Evolutionary conservation across 2,329 filamentous ascomycete genomes (phyloP).

Genomic region (Arthrobotrys entomopaga): DNA sequence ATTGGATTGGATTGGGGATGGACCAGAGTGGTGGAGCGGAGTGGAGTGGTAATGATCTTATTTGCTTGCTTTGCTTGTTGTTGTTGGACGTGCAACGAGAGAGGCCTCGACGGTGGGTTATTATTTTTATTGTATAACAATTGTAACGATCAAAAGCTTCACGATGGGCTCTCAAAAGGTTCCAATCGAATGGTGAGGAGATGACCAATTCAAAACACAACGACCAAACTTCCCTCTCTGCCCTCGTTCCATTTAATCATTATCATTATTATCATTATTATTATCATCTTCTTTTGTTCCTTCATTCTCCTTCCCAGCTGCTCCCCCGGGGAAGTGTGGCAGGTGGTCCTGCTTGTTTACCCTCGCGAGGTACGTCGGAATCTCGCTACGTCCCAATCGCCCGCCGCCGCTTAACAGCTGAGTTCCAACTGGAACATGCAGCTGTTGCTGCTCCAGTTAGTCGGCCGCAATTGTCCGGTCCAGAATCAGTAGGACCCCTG

Average conservation of each 20-base stretch:
- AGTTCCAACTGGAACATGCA: not conserved
- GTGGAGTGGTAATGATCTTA: no score
- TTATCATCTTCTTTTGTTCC: no score
- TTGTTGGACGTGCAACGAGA: no score
- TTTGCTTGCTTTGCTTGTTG: no score
- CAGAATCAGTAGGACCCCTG: not conserved
- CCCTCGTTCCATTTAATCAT: not conserved
- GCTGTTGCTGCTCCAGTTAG: conserved; percentile 6
- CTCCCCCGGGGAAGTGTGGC: conserved; percentile 19
- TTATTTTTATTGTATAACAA: no score
- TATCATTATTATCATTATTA: no score
- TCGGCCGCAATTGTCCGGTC: conserved; percentile 18
- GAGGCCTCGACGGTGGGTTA: no score
- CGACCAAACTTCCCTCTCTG: not conserved
- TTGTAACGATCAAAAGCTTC: no score
- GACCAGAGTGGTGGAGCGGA: no score
- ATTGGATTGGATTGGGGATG: not conserved
- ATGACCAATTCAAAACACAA: not conserved
- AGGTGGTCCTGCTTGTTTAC: not conserved
- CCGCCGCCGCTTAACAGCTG: conserved; percentile 43
- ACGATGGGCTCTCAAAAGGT: no score
- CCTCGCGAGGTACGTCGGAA: conserved; percentile 45
- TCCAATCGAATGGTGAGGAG: not conserved
- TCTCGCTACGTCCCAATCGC: conserved; percentile 50
- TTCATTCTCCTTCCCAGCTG: no score